These are phyloP conservation scores for Daldinia loculata DNA, from an alignment of 495 filamentous ascomycete species.

Conservation along the genomic window DNA sequence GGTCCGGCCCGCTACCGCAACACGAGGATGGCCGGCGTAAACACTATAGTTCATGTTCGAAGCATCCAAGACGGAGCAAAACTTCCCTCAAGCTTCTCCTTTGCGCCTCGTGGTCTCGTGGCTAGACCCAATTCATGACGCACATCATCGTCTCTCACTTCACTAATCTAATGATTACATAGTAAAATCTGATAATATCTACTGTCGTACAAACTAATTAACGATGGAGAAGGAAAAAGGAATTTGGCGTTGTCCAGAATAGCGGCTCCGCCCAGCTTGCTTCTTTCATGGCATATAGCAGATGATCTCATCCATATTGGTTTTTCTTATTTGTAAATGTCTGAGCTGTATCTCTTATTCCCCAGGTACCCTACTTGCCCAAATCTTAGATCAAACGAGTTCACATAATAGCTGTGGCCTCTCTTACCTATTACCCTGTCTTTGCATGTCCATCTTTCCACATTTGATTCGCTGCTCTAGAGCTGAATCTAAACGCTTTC, in stretches of 20 bases:
- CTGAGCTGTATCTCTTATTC: not conserved
- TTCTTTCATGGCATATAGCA: slow-evolving; percentile 6
- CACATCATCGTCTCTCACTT: slow-evolving; percentile 7
- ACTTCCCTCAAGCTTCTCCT: slow-evolving; percentile 3
- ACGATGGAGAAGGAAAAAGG: not conserved
- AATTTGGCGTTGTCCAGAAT: not conserved
- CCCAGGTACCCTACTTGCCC: not conserved
- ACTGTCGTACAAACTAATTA: not conserved
- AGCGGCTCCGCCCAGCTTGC: slow-evolving; percentile 5
- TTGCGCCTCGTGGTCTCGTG: slow-evolving; percentile 12
- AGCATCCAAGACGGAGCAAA: slow-evolving; percentile 26
- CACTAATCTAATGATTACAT: not conserved
- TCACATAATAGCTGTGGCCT: not conserved
- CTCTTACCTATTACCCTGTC: not conserved
- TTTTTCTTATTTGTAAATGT: slow-evolving; percentile 16
- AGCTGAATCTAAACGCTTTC: slow-evolving; percentile 11
- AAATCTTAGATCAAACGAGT: slow-evolving; percentile 3
- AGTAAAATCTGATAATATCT: not conserved
- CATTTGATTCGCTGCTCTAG: slow-evolving; percentile 29
- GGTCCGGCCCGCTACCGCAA: slow-evolving; percentile 11
- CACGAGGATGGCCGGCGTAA: not conserved
- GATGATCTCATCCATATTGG: slow-evolving; percentile 31
- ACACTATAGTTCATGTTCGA: not conserved
- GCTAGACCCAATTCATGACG: slow-evolving; percentile 28
- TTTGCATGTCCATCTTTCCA: slow-evolving; percentile 32